Evolutionary conservation across 805 yeast genomes (phyloP).

Genomic region (Saccharomycopsis sp.): DNA sequence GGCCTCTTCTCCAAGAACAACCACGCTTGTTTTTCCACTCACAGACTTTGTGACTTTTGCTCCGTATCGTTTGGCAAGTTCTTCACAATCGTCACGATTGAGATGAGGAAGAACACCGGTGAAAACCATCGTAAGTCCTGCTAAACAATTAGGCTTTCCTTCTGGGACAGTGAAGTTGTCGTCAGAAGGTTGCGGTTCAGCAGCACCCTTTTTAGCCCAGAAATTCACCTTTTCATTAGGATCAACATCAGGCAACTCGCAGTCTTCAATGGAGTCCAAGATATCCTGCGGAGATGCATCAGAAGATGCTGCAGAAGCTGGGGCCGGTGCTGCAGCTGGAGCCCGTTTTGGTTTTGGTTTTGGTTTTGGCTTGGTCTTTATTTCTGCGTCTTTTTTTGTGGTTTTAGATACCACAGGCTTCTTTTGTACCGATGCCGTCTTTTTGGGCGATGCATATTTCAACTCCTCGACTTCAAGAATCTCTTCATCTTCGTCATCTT

Average conservation of each 20-base stretch:
- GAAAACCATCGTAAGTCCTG: constrained; percentile 87
- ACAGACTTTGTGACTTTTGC: constrained; percentile 85
- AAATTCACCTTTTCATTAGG: constrained; percentile 47
- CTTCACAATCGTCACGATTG: constrained; percentile 69
- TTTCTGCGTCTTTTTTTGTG: neutral
- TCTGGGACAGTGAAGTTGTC: constrained; percentile 52
- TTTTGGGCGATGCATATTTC: constrained; percentile 1
- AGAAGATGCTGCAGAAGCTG: constrained; percentile 22
- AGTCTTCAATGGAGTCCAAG: constrained; percentile 64
- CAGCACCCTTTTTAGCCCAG: constrained; percentile 46
- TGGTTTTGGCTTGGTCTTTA: constrained; percentile 20
- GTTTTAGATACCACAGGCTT: too few relatives aligned
- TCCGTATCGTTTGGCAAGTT: constrained; percentile 77
- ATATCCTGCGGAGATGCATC: constrained; percentile 44
- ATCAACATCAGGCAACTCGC: constrained; percentile 47
- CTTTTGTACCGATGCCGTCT: constrained; percentile 20
- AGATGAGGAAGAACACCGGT: constrained; percentile 83
- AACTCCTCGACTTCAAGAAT: constrained; percentile 3
- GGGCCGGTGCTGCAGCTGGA: constrained; percentile 22
- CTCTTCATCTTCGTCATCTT: constrained; percentile 22
- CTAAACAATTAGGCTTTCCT: constrained; percentile 79
- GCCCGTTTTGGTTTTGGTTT: constrained; percentile 24
- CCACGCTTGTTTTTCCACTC: constrained; percentile 77
- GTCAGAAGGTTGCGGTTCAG: constrained; percentile 24
- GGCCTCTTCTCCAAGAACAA: constrained; percentile 91